Percentiles rank a stretch among this genome's conserved stretches.
Evolutionary conservation across 768 basidiomycete genomes (phyloP).

Genomic region (Mycena belliarum): DNA sequence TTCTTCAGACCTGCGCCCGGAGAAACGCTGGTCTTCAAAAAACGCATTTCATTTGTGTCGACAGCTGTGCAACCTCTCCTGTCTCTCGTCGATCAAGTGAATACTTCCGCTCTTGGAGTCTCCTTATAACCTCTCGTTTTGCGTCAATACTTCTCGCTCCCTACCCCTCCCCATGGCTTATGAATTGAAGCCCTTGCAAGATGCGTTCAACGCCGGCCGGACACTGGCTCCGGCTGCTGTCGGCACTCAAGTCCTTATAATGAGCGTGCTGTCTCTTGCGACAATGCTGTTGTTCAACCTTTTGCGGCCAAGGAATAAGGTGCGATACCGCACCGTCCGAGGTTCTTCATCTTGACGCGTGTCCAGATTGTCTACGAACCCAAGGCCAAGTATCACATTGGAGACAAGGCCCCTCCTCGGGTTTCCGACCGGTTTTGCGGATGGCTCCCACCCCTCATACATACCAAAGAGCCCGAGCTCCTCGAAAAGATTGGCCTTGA

Average conservation of each 20-base stretch:
- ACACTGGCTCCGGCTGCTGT: constrained; percentile 63
- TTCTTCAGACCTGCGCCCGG: too few relatives aligned
- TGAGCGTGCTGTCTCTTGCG: constrained; percentile 54
- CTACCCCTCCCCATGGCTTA: background rate
- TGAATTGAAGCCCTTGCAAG: background rate
- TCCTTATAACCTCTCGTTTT: background rate
- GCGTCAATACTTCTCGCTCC: background rate
- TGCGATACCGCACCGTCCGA: constrained; percentile 19
- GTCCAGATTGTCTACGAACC: constrained; percentile 85
- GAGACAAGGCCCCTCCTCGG: constrained; percentile 73
- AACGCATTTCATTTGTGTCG: background rate
- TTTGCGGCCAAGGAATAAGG: constrained; percentile 81
- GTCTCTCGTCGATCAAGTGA: constrained; percentile 1
- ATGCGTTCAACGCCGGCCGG: constrained; percentile 33
- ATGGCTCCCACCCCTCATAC: constrained; percentile 86
- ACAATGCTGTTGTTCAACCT: constrained; percentile 51
- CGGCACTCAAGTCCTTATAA: constrained; percentile 56
- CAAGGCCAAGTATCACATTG: constrained; percentile 88
- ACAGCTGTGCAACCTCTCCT: background rate
- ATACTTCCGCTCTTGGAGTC: constrained; percentile 13
- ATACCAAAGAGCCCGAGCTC: constrained; percentile 86
- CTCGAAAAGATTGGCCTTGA: constrained; percentile 89
- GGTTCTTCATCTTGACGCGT: constrained; percentile 13
- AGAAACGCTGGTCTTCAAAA: too few relatives aligned
- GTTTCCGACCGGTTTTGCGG: constrained; percentile 83